Evolutionary conservation across 2,329 filamentous ascomycete genomes (phyloP), one percentile per base, ranked within the genome.

Genomic region (Stromatinia cepivora): DNA sequence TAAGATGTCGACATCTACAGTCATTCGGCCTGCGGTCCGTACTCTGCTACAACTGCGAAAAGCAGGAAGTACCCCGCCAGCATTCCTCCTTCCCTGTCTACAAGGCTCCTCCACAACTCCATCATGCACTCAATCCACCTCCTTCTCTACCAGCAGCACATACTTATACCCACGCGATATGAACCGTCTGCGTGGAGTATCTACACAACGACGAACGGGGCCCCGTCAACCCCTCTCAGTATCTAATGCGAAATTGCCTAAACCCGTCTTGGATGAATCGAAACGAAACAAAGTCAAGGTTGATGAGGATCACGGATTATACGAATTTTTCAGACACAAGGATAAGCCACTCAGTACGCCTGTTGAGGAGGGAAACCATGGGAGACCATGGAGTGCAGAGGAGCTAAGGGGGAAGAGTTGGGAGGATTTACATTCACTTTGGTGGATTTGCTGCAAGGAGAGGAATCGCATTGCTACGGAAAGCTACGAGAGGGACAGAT

Each of bases 361-460:
- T 7, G 85, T 88, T 48, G 89, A 94, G 74, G 88, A 91, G 69
- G 79, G 84, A 63, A 83, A 86, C 72, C 90, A 95, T 80, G 95
- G 95, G 22, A 87, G 95, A 67, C 84, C 88, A 39, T 99, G 95
- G 95, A 88, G 86, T 15, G 88, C 92, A 10, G 87, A 92, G 81
- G 95, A 99, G 82, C 84, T 99, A 77, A 87, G 94, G 72, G 85
- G 87, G 72, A 97, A 97, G 82, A 93, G 90, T 72, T 99, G 93
- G 92, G 92, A 97, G 71, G 94, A 98, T 79, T 82, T 99, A 76
- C 94, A 98, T 80, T 84, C 85, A 71, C 84, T 99, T 77, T 99
- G 94, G 93, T 99, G 94, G 93, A 87, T 93, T 68, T 98, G 95
- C 79, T 86, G 91, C 71, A 93, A 92, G 82, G 95, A 99, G 82